phyloP scores from a whole-genome alignment of 345 rosid species.

The Moricandia arvensis region DNA sequence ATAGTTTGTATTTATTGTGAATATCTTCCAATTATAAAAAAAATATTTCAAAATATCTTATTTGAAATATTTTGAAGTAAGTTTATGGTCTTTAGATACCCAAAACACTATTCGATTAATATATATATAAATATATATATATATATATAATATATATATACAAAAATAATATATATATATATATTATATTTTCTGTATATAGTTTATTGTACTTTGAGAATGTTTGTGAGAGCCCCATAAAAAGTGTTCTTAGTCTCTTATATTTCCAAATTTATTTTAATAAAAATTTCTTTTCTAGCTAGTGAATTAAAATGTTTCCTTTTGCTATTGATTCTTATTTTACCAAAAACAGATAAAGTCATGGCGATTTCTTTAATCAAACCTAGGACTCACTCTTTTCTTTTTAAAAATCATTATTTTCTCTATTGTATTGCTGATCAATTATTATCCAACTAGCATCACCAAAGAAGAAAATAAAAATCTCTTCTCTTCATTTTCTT shows the following conservation, averaged over 20 bases:
- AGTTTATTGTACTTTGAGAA: neutral
- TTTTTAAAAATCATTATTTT: neutral
- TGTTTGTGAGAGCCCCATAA: neutral
- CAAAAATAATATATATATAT: too few species aligned
- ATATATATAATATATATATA: too few species aligned
- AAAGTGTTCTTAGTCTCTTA: neutral
- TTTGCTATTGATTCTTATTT: slow-evolving; percentile 29
- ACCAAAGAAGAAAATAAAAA: slow-evolving; percentile 18
- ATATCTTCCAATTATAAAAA: too few species aligned
- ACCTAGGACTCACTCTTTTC: neutral
- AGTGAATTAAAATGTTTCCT: neutral
- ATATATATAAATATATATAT: too few species aligned
- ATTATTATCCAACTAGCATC: slow-evolving; percentile 30
- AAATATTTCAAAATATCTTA: neutral
- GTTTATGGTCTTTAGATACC: too few species aligned
- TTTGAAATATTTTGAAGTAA: neutral
- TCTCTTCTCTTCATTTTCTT: neutral
- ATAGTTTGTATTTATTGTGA: too few species aligned
- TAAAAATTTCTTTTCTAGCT: neutral
- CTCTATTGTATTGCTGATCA: neutral
- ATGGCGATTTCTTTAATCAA: slow-evolving; percentile 16
- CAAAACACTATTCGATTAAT: too few species aligned
- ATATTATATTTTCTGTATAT: too few species aligned
- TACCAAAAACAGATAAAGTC: slow-evolving; percentile 37
- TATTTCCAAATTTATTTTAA: neutral